Evolutionary conservation across 768 basidiomycete genomes (phyloP).

Genomic region (Gymnopilus dilepis): DNA sequence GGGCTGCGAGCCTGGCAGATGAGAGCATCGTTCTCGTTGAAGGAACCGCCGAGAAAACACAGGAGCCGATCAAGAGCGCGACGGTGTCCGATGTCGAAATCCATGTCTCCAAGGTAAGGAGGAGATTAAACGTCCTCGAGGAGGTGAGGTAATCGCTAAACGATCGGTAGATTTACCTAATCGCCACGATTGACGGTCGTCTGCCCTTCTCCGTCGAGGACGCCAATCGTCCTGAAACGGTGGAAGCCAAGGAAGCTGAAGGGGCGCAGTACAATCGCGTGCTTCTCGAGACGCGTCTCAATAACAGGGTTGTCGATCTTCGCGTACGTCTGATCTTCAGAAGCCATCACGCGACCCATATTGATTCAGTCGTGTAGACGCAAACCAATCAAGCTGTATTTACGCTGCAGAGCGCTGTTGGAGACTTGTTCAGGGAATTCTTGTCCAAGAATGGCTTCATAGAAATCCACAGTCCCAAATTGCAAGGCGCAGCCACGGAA

Average conservation of each 20-base stretch:
- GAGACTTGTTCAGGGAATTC: constrained; percentile 85
- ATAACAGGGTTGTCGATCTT: constrained; percentile 93
- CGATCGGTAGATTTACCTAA: constrained; percentile 69
- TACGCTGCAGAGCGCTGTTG: constrained; percentile 87
- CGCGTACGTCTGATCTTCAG: constrained; percentile 57
- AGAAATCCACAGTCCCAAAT: constrained; percentile 97
- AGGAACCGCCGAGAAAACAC: constrained; percentile 78
- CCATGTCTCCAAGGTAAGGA: constrained; percentile 75
- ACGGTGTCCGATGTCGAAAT: constrained; percentile 88
- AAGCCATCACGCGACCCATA: background rate
- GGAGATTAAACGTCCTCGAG: background rate
- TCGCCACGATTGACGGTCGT: constrained; percentile 78
- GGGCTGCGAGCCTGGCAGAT: constrained; percentile 74
- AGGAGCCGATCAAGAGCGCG: constrained; percentile 90
- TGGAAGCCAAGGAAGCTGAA: constrained; percentile 57
- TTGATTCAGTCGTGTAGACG: constrained; percentile 56
- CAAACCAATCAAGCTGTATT: constrained; percentile 97
- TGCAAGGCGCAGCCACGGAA: constrained; percentile 97
- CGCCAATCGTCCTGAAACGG: constrained; percentile 82
- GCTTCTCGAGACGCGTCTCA: constrained; percentile 90
- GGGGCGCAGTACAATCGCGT: constrained; percentile 78
- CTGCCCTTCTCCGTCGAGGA: constrained; percentile 95
- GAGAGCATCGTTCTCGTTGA: constrained; percentile 95
- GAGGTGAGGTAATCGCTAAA: constrained; percentile 5
- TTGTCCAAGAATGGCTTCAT: constrained; percentile 77